These are phyloP conservation scores for Santalum album DNA, from an alignment of 164 flowering plant species.

Conservation along the genomic window DNA sequence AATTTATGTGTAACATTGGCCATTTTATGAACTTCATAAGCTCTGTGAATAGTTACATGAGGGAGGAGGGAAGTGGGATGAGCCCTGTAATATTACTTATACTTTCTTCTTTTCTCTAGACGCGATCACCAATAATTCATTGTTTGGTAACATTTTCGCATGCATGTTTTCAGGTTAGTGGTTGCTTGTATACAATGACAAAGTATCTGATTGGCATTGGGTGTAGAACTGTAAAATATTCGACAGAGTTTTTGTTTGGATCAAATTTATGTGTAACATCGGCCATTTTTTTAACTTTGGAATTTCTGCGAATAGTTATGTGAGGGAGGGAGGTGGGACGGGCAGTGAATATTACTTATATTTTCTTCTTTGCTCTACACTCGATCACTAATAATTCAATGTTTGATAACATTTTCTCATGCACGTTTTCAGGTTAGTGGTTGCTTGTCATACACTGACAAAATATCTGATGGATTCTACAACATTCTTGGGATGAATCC, in stretches of 20 bases:
- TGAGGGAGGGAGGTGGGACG: too few relatives aligned
- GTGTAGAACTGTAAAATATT: too few relatives aligned
- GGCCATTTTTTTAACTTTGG: too few relatives aligned
- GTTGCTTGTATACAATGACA: conserved; percentile 77
- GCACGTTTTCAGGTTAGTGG: conserved; percentile 63
- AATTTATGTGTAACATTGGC: too few relatives aligned
- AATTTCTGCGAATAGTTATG: too few relatives aligned
- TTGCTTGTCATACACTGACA: conserved; percentile 78
- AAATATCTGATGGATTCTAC: conserved; percentile 89
- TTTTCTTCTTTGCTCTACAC: background rate
- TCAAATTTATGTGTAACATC: too few relatives aligned
- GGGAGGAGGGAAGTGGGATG: too few relatives aligned
- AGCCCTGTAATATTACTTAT: background rate
- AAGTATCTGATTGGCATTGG: too few relatives aligned
- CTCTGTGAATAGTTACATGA: too few relatives aligned
- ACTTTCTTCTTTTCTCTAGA: background rate
- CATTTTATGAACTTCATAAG: too few relatives aligned
- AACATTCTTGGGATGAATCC: conserved; percentile 94
- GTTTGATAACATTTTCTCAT: background rate
- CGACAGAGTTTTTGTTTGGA: too few relatives aligned
- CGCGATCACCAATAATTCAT: background rate
- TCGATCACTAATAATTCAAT: background rate
- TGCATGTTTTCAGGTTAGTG: conserved; percentile 54
- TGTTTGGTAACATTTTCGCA: background rate
- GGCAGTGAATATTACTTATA: background rate